Conservation (phyloP, 176 grass and related monocot genomes). For the Oryza rufipogon region DNA sequence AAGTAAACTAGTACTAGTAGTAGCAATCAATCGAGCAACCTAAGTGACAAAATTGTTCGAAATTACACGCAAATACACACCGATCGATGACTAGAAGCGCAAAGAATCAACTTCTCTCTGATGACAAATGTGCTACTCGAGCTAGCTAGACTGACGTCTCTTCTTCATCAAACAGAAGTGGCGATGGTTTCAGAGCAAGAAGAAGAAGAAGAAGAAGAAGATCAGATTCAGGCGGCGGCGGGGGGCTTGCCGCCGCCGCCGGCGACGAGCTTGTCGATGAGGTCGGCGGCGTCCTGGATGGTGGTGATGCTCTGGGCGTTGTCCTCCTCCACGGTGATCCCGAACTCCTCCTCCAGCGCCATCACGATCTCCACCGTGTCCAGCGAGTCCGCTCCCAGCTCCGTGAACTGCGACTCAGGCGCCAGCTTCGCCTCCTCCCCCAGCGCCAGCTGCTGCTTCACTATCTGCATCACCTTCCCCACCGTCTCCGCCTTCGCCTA, state of each 20-base stretch:
- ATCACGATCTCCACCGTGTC: conserved; percentile 97
- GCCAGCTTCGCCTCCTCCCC: conserved; percentile 46
- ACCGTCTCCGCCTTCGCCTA: conserved; percentile 77
- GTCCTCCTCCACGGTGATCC: conserved; percentile 79
- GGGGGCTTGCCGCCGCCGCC: background rate
- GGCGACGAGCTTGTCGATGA: conserved; percentile 72
- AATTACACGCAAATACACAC: background rate
- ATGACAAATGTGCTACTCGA: too few species aligned
- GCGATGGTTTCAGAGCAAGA: too few species aligned
- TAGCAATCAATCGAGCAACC: background rate
- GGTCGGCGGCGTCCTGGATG: conserved; percentile 78
- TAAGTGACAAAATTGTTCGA: background rate
- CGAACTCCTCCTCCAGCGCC: conserved; percentile 80
- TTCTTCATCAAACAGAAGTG: too few species aligned
- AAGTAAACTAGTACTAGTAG: background rate
- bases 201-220: too few species aligned
- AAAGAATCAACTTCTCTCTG: too few species aligned
- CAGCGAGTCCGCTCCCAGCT: conserved; percentile 75
- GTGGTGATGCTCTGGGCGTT: conserved; percentile 78
- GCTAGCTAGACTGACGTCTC: too few species aligned
- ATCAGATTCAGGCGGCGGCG: too few species aligned
- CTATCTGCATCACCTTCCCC: conserved; percentile 72
- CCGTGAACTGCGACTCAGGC: conserved; percentile 66
- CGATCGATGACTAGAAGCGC: too few species aligned
- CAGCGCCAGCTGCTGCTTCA: conserved; percentile 78